Conservation (phyloP, 208 protist genomes). For the Trypanosoma boissoni region DNA sequence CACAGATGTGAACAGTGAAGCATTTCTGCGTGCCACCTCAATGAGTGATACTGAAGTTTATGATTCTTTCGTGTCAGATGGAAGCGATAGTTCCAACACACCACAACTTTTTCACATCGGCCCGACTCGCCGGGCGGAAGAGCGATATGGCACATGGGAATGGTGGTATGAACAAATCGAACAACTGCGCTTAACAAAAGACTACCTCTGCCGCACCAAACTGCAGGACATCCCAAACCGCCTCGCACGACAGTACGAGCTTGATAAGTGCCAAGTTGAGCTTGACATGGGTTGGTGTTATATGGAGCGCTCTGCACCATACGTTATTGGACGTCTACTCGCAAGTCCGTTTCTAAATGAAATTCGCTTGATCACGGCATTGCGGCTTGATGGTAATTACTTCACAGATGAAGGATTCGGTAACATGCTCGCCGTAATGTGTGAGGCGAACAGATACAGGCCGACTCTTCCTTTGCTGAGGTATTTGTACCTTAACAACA, state of each 20-base stretch:
- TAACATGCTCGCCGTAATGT: slow-evolving; percentile 62
- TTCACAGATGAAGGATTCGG: slow-evolving; percentile 75
- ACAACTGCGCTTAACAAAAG: slow-evolving; percentile 58
- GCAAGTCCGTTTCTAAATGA: slow-evolving; percentile 47
- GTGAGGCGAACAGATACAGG: slow-evolving; percentile 44
- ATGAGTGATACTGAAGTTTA: background rate
- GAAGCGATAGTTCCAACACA: slow-evolving; percentile 31
- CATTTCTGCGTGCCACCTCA: background rate
- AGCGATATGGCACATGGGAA: slow-evolving; percentile 46
- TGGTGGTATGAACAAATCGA: slow-evolving; percentile 79
- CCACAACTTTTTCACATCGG: slow-evolving; percentile 66
- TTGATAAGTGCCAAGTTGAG: slow-evolving; percentile 54
- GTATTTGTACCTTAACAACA: slow-evolving; percentile 80
- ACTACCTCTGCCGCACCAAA: slow-evolving; percentile 41
- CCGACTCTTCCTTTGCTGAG: slow-evolving; percentile 54
- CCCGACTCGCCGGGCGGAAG: slow-evolving; percentile 26
- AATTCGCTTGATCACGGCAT: slow-evolving; percentile 66
- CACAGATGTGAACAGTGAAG: too few species aligned
- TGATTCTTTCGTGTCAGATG: background rate
- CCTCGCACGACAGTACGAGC: slow-evolving; percentile 52
- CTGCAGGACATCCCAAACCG: slow-evolving; percentile 64
- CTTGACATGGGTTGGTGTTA: slow-evolving; percentile 72
- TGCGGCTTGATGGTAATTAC: slow-evolving; percentile 83
- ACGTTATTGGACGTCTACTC: slow-evolving; percentile 61
- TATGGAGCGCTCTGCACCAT: slow-evolving; percentile 76